A percentile compares a stretch with the other conserved stretches of the same genome.
Evolutionary conservation across 208 protist genomes (phyloP).

Genomic region (Wallacemonas collosoma): DNA sequence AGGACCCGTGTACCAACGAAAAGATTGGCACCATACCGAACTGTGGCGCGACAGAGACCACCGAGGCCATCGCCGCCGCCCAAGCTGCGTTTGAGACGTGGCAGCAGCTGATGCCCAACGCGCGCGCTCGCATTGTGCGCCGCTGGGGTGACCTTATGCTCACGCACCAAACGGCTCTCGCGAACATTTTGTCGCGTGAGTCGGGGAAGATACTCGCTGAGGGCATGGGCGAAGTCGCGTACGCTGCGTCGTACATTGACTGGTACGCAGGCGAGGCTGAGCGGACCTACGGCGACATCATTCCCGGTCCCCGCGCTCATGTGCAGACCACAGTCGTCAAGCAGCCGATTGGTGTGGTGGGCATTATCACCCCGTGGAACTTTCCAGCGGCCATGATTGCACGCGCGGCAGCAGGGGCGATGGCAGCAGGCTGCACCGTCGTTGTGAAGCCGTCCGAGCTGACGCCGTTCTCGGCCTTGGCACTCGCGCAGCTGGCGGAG

Average conservation of each 20-base stretch:
- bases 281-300: slow-evolving; percentile 81
- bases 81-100: slow-evolving; percentile 63
- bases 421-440: slow-evolving; percentile 90
- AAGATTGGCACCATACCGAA: slow-evolving; percentile 61
- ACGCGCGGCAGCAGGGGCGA: slow-evolving; percentile 75
- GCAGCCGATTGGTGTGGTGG: slow-evolving; percentile 86
- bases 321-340: slow-evolving; percentile 71
- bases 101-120: slow-evolving; percentile 54
- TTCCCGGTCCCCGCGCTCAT: slow-evolving; percentile 42
- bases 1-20: slow-evolving; percentile 78
- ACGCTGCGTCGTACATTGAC: slow-evolving; percentile 69
- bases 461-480: slow-evolving; percentile 78
- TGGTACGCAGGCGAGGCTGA: slow-evolving; percentile 90
- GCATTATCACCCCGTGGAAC: slow-evolving; percentile 93
- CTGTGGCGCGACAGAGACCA: slow-evolving; percentile 49
- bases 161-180: slow-evolving; percentile 46
- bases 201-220: slow-evolving; percentile 81
- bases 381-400: slow-evolving; percentile 90
- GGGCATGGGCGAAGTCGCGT: slow-evolving; percentile 70
- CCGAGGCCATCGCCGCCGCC: slow-evolving; percentile 62
- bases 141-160: slow-evolving; percentile 70
- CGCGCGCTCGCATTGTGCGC: slow-evolving; percentile 65
- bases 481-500: slow-evolving; percentile 68
- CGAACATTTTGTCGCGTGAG: slow-evolving; percentile 72
- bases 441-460: slow-evolving; percentile 89